A percentile compares a stretch with the other conserved stretches of the same genome.
Evolutionary conservation across 139 green algal genomes (phyloP).

Genomic region (Chlorella ohadii): DNA sequence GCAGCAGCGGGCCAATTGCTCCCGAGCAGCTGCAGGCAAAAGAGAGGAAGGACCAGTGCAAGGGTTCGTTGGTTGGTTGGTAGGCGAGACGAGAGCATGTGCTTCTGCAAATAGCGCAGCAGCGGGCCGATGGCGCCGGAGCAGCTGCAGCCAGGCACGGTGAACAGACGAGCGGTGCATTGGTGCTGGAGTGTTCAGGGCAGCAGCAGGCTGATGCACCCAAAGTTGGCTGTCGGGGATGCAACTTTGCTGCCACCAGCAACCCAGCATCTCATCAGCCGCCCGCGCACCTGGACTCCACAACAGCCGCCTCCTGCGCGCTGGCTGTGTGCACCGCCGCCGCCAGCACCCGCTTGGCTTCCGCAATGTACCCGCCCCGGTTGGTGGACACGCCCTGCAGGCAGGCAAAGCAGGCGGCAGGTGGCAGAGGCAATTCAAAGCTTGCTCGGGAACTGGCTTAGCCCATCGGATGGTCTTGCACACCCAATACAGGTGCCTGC

Average conservation of each 20-base stretch:
- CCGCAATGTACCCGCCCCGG: conserved; percentile 45
- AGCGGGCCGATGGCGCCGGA: conserved; percentile 54
- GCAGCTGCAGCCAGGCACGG: no score
- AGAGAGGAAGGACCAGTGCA: background rate
- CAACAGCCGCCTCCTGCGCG: conserved; percentile 4
- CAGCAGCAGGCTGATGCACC: no score
- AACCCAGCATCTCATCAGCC: no score
- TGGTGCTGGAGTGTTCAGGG: no score
- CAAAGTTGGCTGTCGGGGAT: no score
- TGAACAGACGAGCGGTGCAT: no score
- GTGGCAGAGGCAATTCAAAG: no score
- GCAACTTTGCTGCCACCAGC: no score
- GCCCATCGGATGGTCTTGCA: no score
- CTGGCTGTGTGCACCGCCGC: conserved; percentile 32
- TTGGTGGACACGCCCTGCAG: no score
- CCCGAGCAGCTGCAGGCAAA: conserved; percentile 32
- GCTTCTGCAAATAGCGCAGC: conserved; percentile 33
- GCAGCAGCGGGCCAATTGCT: conserved; percentile 53
- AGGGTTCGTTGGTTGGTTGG: background rate
- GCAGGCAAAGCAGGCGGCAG: background rate
- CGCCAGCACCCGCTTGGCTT: conserved; percentile 49
- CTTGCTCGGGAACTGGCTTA: no score
- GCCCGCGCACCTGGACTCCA: conserved; percentile 40
- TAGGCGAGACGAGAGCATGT: background rate
- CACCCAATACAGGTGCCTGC: no score